Percentiles rank a stretch among this genome's conserved stretches.
These are phyloP conservation scores for Pythium utonaiense DNA, from an alignment of 352 stramenopile genomes.

Conservation along the genomic window DNA sequence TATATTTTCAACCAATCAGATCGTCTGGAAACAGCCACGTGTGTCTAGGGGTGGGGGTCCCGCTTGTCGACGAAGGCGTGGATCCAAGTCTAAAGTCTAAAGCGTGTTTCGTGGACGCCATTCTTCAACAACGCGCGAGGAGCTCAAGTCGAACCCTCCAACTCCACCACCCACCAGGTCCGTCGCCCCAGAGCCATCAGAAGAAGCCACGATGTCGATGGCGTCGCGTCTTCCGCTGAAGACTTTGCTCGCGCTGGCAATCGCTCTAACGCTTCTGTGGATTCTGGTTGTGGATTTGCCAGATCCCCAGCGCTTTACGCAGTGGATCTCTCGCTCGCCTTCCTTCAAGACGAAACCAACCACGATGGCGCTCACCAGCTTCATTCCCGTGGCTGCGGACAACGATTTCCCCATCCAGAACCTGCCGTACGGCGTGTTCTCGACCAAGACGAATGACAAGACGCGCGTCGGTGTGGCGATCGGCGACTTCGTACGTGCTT, in stretches of 20 bases:
- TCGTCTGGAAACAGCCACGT: background rate
- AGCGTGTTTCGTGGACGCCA: constrained; percentile 12
- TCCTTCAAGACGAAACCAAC: background rate
- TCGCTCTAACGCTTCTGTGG: constrained; percentile 20
- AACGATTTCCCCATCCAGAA: constrained; percentile 94
- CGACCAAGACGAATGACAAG: constrained; percentile 57
- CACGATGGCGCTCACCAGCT: constrained; percentile 42
- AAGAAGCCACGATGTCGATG: background rate
- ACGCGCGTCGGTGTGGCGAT: constrained; percentile 83
- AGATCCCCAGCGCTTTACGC: background rate
- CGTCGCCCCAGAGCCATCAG: no score
- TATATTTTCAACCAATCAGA: constrained; percentile 11
- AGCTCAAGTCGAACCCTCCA: background rate
- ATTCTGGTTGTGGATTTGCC: constrained; percentile 7
- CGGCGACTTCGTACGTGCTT: constrained; percentile 57
- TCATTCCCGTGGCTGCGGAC: constrained; percentile 50
- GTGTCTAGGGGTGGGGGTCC: constrained; percentile 6
- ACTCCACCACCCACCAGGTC: constrained; percentile 9
- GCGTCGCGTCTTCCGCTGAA: background rate
- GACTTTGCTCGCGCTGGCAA: background rate
- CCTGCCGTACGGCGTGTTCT: constrained; percentile 95
- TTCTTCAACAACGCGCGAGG: constrained; percentile 23
- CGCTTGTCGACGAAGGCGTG: constrained; percentile 18
- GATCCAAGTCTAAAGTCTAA: background rate
- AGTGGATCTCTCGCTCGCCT: background rate